Base-by-base conservation (phyloP, 805 yeast genomes). In the Saccharomycopsis sp. region DNA sequence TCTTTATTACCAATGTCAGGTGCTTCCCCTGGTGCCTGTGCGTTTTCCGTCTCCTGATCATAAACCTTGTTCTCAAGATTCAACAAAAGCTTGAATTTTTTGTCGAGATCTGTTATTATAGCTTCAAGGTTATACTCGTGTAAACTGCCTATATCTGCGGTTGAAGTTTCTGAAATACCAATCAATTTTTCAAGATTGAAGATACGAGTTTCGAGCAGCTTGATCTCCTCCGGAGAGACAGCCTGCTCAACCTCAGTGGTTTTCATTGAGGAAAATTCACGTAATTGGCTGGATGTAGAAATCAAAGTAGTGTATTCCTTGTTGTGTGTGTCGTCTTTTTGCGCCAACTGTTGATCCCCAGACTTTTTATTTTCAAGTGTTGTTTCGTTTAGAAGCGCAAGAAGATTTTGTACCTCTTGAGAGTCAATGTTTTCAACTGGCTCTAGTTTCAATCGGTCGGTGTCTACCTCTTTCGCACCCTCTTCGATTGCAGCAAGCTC, bases 341-440 rank as follows among this genome's bases (percentile, higher is more conserved):
- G 26, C 8, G 36, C 36, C 18, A 16, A n/a, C 36, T 17, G 29
- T n/a, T n/a, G n/a, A n/a, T n/a, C n/a, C n/a, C n/a, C n/a, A n/a
- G n/a, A n/a, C n/a, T n/a, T n/a, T n/a, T n/a, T n/a, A n/a, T n/a
- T n/a, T n/a, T n/a, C n/a, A n/a, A n/a, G n/a, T n/a, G n/a, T n/a
- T n/a, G n/a, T n/a, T n/a, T n/a, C n/a, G n/a, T n/a, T n/a, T n/a
- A n/a, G n/a, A n/a, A n/a, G n/a, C 8, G 18, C n/a, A 4, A 29
- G 6, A 19, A 15, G n/a, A 12, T 9, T 31, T 15, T 39, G 19
- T 26, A 37, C 45, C 25, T 38, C 50, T 2, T 42, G 39, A 17
- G 16, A 22, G 30, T 42, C 42, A 9, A 43, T 34, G 30, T 48
- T 45, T 19, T 38, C 50, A 5, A 35, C 39, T 15, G 48, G 46